Conservation (phyloP, 2,329 filamentous ascomycete species). For the Stagonosporopsis rhizophila region DNA sequence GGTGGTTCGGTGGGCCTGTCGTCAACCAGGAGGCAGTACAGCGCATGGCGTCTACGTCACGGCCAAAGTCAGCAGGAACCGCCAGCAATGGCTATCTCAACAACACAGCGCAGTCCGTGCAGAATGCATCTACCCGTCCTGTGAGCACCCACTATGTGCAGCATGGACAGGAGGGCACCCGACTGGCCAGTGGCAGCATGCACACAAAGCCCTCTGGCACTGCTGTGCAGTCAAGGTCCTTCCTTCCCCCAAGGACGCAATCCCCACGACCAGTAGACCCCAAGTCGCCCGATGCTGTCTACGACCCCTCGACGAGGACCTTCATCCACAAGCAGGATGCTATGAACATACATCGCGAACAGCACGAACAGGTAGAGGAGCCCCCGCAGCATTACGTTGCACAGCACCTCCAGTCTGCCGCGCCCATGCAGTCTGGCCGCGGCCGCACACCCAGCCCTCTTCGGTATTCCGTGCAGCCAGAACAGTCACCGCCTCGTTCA, state of each 20-base stretch:
- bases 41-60: slow-evolving; percentile 34
- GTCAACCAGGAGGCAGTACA: slow-evolving; percentile 40
- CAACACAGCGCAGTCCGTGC: slow-evolving; percentile 42
- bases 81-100: slow-evolving; percentile 28
- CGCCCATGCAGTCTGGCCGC: slow-evolving; percentile 15
- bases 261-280: slow-evolving; percentile 41
- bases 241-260: slow-evolving; percentile 20
- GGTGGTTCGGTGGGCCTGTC: slow-evolving; percentile 52
- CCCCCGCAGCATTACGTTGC: slow-evolving; percentile 29
- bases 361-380: slow-evolving; percentile 38
- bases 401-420: slow-evolving; percentile 27
- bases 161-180: slow-evolving; percentile 48
- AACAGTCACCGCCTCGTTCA: slow-evolving; percentile 14
- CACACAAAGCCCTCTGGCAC: slow-evolving; percentile 58
- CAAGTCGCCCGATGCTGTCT: slow-evolving; percentile 47
- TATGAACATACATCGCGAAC: slow-evolving; percentile 42
- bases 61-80: slow-evolving; percentile 39
- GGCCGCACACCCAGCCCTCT: slow-evolving; percentile 30
- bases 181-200: slow-evolving; percentile 60
- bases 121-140: slow-evolving; percentile 47
- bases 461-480: slow-evolving; percentile 22
- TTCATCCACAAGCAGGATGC: slow-evolving; percentile 49
- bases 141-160: slow-evolving; percentile 51
- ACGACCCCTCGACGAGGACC: slow-evolving; percentile 46
- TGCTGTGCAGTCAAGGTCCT: slow-evolving; percentile 46